Evolutionary conservation across 768 basidiomycete species (phyloP), one percentile per base, ranked within the genome.

Genomic region (Cystobasidium tubakii): DNA sequence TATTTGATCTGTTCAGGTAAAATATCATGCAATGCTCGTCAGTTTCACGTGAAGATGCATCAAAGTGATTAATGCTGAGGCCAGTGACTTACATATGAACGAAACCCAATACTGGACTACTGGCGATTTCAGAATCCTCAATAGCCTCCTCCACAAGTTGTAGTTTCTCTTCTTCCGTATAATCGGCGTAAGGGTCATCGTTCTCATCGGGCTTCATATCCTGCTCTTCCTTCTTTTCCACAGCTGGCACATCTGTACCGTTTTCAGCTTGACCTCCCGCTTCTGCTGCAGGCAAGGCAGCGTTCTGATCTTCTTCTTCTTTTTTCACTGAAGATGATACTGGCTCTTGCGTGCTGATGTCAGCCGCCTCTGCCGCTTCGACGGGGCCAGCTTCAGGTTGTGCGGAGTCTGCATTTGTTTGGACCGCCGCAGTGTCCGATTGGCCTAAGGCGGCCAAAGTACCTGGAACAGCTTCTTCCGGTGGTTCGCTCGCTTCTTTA

Each of bases 71-170:
- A 31, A 9, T 64, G 57, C 6, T 25, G 34, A 44, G 17, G 31
- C 1, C 27, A 0, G 0, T 4, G 21, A 74, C 78, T 39, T 53
- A 78, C 78, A 79, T 76, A 62, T 76, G 78, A 7, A 80, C 76
- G 62, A 79, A 80, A 19, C 78, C 78, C 53, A 78, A 63, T 7
- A 78, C 77, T 1, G 79, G 77, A 1, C 78, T 76, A 29, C 46
- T 63, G 31, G 76, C 77, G 17, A 77, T 76, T 19, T 76, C 78
- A 33, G 74, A 73, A 0, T 77, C 78, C n/a, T 76, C 76, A 21
- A 71, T 75, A 21, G 77, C 79, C 36, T 79, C 77, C 17, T 71
- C 74, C 6, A 75, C 78, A 55, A 55, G n/a, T 23, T 57, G 50
- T n/a, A 54, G 15, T 43, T 55, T 55, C 55, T 71, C 69, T 29